Evolutionary conservation across 345 rosid species (phyloP).

Genomic region (Eucalyptus fibrosa): DNA sequence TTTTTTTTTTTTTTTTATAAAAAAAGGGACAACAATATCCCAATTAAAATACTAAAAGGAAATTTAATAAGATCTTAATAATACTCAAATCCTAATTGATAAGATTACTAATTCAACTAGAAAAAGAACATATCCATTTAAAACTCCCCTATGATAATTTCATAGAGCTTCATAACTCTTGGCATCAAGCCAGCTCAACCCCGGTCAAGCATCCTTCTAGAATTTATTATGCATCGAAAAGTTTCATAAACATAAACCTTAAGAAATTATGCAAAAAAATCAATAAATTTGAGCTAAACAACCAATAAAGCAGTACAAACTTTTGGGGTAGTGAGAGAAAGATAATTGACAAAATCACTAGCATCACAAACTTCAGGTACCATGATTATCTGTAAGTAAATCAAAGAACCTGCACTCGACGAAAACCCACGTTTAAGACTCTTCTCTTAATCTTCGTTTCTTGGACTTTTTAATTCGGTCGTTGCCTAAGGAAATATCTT

Average conservation of each 20-base stretch:
- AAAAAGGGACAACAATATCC: not conserved
- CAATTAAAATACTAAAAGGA: not conserved
- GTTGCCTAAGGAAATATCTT: not conserved
- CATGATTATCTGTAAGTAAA: not conserved
- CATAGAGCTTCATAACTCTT: not conserved
- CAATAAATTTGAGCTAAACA: not conserved
- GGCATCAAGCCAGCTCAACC: not conserved
- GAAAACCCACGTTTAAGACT: not conserved
- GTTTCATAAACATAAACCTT: not conserved
- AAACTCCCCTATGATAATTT: not conserved
- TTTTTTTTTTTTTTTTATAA: not conserved
- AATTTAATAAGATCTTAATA: not conserved
- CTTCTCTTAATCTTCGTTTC: too few relatives aligned
- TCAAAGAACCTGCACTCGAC: not conserved
- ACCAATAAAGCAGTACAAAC: not conserved
- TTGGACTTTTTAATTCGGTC: not conserved
- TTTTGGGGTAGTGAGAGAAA: not conserved
- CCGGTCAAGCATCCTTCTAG: not conserved
- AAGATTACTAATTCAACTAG: not conserved
- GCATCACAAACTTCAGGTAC: not conserved
- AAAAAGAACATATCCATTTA: not conserved
- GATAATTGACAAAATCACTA: not conserved
- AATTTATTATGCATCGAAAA: not conserved
- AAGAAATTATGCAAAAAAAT: not conserved
- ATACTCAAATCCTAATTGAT: not conserved